Conservation (phyloP, 2,329 filamentous ascomycete genomes). For the Raffaelea albimanens region DNA sequence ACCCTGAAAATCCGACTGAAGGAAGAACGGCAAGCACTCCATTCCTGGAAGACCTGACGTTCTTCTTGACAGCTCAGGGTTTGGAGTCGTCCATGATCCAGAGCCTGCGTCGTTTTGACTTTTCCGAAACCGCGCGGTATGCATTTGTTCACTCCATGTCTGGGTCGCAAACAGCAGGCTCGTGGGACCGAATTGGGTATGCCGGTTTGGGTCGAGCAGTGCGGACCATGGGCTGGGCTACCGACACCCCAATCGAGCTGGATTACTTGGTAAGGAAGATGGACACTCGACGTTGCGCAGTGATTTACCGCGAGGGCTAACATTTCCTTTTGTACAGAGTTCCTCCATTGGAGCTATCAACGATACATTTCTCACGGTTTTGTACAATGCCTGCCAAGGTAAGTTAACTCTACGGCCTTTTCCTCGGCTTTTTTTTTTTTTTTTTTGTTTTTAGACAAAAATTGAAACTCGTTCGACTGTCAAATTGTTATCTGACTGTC, state of each 20-base stretch:
- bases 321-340: slow-evolving; percentile 36
- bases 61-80: slow-evolving; percentile 60
- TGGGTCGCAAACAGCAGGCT: slow-evolving; percentile 34
- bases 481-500: too few relatives aligned
- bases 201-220: slow-evolving; percentile 64
- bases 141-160: slow-evolving; percentile 71
- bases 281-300: too few relatives aligned
- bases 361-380: slow-evolving; percentile 49
- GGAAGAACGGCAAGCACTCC: slow-evolving; percentile 4
- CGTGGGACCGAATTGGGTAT: slow-evolving; percentile 49
- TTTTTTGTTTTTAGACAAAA: neutral
- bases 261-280: slow-evolving; percentile 68
- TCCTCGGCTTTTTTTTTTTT: neutral
- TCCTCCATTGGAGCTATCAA: slow-evolving; percentile 76
- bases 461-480: slow-evolving; percentile 1
- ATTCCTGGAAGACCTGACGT: slow-evolving; percentile 62
- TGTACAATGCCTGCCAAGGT: slow-evolving; percentile 49
- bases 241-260: slow-evolving; percentile 47
- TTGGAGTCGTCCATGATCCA: slow-evolving; percentile 54
- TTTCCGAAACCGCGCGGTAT: slow-evolving; percentile 58
- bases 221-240: slow-evolving; percentile 49
- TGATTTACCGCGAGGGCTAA: too few relatives aligned
- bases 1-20: slow-evolving; percentile 16
- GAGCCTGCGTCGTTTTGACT: slow-evolving; percentile 74
- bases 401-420: too few relatives aligned